Conservation (phyloP, 2,329 filamentous ascomycete species). For the Microsporum audouinii region DNA sequence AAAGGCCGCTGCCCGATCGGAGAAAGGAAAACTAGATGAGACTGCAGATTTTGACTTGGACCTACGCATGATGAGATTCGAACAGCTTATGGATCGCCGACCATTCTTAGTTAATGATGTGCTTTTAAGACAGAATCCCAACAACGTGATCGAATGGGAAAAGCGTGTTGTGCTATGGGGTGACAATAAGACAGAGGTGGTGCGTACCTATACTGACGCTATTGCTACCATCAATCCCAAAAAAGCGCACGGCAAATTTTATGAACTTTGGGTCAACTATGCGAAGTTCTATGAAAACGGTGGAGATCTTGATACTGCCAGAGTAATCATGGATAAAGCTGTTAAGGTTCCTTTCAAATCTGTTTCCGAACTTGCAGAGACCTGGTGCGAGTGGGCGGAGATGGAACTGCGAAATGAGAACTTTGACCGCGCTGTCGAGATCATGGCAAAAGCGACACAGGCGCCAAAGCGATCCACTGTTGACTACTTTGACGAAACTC, state of each 20-base stretch:
- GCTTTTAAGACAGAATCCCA: slow-evolving; percentile 83
- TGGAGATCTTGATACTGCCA: slow-evolving; percentile 70
- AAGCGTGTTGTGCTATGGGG: slow-evolving; percentile 94
- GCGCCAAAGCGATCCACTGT: slow-evolving; percentile 95
- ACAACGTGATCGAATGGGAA: slow-evolving; percentile 94
- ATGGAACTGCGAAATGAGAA: slow-evolving; percentile 95
- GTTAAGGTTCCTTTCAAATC: slow-evolving; percentile 97
- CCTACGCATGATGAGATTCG: slow-evolving; percentile 93
- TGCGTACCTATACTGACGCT: slow-evolving; percentile 87
- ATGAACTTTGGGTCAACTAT: slow-evolving; percentile 92
- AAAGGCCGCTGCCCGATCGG: slow-evolving; percentile 64
- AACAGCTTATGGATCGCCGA: slow-evolving; percentile 92
- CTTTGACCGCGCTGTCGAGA: slow-evolving; percentile 83
- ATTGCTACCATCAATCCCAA: slow-evolving; percentile 89
- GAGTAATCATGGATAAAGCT: slow-evolving; percentile 93
- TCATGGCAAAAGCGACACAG: slow-evolving; percentile 95
- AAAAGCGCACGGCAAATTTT: slow-evolving; percentile 84
- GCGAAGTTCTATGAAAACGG: slow-evolving; percentile 92
- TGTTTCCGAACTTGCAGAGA: slow-evolving; percentile 90
- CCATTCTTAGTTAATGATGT: slow-evolving; percentile 97
- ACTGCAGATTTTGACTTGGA: slow-evolving; percentile 89
- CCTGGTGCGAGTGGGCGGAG: slow-evolving; percentile 99
- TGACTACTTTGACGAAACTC: slow-evolving; percentile 95
- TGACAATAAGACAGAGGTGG: slow-evolving; percentile 79
- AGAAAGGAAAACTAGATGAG: slow-evolving; percentile 64